A percentile compares a stretch with the other conserved stretches of the same genome.
Evolutionary conservation across 2,329 filamentous ascomycete species (phyloP).

Genomic region (Paracorniculantispora psalliotae): DNA sequence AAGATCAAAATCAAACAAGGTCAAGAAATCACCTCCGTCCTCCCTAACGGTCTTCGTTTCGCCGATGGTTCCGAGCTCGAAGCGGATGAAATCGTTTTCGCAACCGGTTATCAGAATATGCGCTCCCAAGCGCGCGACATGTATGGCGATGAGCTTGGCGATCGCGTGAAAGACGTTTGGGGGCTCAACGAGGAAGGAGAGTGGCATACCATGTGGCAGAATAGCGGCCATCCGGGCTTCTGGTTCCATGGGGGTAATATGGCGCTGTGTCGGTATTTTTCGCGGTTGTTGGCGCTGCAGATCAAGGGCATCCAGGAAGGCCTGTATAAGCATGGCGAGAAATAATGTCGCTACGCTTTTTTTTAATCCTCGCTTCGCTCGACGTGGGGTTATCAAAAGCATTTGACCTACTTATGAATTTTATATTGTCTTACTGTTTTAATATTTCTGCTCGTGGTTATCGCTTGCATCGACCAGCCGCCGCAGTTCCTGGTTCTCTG

Average conservation of each 20-base stretch:
- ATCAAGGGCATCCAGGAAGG: constrained; percentile 43
- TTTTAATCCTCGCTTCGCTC: neutral
- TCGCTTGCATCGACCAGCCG: no score
- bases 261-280: constrained; percentile 57
- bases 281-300: constrained; percentile 47
- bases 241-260: constrained; percentile 65
- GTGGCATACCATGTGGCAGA: constrained; percentile 52
- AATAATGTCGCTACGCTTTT: no score
- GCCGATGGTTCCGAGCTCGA: constrained; percentile 51
- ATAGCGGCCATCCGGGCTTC: constrained; percentile 57
- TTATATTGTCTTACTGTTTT: no score
- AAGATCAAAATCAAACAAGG: constrained; percentile 60
- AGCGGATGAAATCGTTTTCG: constrained; percentile 60
- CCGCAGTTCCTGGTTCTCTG: neutral
- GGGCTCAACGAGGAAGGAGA: constrained; percentile 55
- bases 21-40: constrained; percentile 48
- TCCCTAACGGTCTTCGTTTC: constrained; percentile 40
- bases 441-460: no score
- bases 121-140: constrained; percentile 54
- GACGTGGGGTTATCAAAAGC: no score
- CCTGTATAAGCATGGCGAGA: constrained; percentile 30
- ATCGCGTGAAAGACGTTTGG: constrained; percentile 56
- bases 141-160: constrained; percentile 57
- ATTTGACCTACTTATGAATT: no score
- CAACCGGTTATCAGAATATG: constrained; percentile 67